Evolutionary conservation across 2,329 filamentous ascomycete genomes (phyloP), one percentile per base, ranked within the genome.

Genomic region (Atkinsonella texensis): DNA sequence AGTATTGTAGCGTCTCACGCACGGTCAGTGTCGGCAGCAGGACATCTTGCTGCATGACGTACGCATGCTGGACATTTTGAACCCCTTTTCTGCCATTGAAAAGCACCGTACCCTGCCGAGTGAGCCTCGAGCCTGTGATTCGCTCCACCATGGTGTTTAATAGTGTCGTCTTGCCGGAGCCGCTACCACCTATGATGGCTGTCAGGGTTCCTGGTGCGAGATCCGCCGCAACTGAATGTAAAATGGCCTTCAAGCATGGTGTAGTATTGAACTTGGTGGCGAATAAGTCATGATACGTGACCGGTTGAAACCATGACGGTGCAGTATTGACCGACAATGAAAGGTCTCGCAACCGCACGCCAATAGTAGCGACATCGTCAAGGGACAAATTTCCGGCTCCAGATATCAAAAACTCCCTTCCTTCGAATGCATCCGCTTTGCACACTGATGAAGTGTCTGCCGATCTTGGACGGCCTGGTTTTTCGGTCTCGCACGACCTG

Each of bases 31-130:
- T 84, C 0, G 85, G 83, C 0, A 89, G 71, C 1, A 90, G 69
- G 13, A 89, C 75, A 60, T 90, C 86, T 58, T 89, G 83, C 62
- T 89, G 84, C 74, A 85, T 85, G 18, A 86, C 84, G 69, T 89
- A 87, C 48, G 83, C 77, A 63, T 82, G 77, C 49, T 82, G 70
- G 46, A 84, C 70, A 52, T 69, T 71, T 28, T 75, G 69, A 4
- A 81, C 71, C 1, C 79, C 74, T 23, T 70, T 57, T 39, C 68
- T 65, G 1, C 75, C 77, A 61, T 87, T 88, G 66, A 86, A 88
- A 0, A 74, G 76, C 0, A 74, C 75, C 3, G 65, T 63, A 0
- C 85, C 85, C 3, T 73, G 68, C 32, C 78, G 73, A 2, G 66
- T 66, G 15, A 80, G 60, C 9, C 74, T 66, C 0, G 71, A 66